Conservation (phyloP, 2,329 filamentous ascomycete genomes). For the Colletotrichum sp. region DNA sequence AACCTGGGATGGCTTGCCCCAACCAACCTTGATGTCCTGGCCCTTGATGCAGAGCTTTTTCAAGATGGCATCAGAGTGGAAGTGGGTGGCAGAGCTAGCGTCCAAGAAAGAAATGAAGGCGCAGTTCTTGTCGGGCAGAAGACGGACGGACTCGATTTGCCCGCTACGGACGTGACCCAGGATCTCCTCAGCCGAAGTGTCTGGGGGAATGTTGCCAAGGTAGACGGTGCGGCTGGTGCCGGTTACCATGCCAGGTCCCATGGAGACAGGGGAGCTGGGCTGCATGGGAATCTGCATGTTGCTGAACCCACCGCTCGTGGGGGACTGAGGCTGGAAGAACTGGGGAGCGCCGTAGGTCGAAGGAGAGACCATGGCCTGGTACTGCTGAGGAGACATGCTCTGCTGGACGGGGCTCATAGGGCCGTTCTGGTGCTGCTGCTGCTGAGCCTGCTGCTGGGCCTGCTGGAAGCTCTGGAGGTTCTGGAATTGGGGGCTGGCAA, state of each 20-base stretch:
- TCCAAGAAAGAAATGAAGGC: conserved; percentile 99
- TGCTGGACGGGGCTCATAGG: conserved; percentile 78
- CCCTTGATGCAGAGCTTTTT: conserved; percentile 99
- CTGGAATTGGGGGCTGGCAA: conserved; percentile 91
- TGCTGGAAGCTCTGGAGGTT: conserved; percentile 79
- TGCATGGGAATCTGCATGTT: conserved; percentile 60
- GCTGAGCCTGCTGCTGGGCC: conserved; percentile 56
- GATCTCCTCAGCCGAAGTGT: conserved; percentile 96
- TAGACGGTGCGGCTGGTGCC: conserved; percentile 97
- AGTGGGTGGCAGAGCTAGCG: conserved; percentile 96
- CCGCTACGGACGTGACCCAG: conserved; percentile 94
- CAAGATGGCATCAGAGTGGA: conserved; percentile 99
- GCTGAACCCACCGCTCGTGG: conserved; percentile 73
- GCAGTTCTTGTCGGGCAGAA: conserved; percentile 98
- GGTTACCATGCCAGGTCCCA: conserved; percentile 81
- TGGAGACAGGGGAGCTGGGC: conserved; percentile 76
- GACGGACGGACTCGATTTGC: conserved; percentile 97
- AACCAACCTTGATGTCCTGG: conserved; percentile 99
- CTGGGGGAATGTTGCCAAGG: conserved; percentile 96
- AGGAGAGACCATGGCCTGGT: conserved; percentile 85
- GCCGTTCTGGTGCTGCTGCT: conserved; percentile 61
- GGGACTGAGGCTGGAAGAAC: conserved; percentile 88
- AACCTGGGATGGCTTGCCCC: conserved; percentile 98
- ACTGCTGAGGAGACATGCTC: conserved; percentile 81
- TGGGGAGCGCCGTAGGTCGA: conserved; percentile 83